These are phyloP conservation scores for Atkinsonella texensis DNA, from an alignment of 2,329 filamentous ascomycete species.

Conservation along the genomic window DNA sequence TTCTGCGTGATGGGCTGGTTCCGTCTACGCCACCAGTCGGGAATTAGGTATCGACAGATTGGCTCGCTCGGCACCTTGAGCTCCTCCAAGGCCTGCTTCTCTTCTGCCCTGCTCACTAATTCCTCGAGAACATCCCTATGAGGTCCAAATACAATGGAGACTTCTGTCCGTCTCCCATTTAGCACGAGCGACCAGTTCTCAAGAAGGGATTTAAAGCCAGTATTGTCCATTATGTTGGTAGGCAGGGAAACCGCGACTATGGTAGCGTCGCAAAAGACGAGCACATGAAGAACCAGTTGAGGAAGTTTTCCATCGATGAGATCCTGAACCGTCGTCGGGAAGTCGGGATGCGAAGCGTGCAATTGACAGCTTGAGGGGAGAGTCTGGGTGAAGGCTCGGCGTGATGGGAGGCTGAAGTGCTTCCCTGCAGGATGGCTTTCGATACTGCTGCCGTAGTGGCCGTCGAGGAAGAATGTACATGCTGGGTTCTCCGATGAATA, in stretches of 20 bases:
- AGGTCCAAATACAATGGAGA: conserved; percentile 1
- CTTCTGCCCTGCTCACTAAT: conserved; percentile 1
- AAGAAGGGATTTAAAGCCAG: conserved; percentile 4
- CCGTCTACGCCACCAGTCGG: conserved; percentile 1
- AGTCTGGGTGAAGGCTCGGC: conserved; percentile 6
- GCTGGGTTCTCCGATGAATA: conserved; percentile 3
- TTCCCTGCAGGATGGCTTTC: conserved; percentile 3
- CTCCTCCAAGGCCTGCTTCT: neutral
- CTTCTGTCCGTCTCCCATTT: neutral
- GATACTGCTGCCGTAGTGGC: neutral
- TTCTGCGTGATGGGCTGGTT: neutral
- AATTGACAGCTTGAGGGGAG: neutral
- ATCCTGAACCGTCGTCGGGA: conserved; percentile 4
- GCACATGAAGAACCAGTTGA: conserved; percentile 4
- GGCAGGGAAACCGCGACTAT: conserved; percentile 5
- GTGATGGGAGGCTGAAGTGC: neutral
- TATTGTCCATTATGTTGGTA: conserved; percentile 4
- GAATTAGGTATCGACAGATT: neutral
- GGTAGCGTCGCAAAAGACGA: conserved; percentile 5
- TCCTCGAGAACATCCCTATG: conserved; percentile 2
- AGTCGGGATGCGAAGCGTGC: neutral
- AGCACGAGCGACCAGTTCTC: conserved; percentile 7
- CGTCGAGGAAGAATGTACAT: conserved; percentile 5
- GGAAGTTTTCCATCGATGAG: conserved; percentile 5
- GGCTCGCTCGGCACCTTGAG: neutral